Evolutionary conservation across 2,329 filamentous ascomycete species (phyloP).

Genomic region (Volutella citrinella): DNA sequence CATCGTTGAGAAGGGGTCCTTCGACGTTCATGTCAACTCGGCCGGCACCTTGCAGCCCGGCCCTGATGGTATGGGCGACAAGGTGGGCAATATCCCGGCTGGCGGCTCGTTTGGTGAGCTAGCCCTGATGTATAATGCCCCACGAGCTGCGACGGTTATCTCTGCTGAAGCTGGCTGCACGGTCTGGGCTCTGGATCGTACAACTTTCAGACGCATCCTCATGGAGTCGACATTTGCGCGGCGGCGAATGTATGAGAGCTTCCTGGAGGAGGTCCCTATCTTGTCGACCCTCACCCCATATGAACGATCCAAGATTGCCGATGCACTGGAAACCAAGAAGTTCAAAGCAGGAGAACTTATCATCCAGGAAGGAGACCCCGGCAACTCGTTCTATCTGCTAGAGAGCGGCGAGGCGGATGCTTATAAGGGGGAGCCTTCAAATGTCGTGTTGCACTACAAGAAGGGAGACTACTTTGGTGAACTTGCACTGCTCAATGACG

Average conservation of each 20-base stretch:
- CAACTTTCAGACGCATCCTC: conserved; percentile 95
- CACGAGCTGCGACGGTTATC: conserved; percentile 89
- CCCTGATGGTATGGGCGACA: conserved; percentile 74
- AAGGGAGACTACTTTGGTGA: conserved; percentile 98
- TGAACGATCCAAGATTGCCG: conserved; percentile 95
- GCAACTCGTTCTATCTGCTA: conserved; percentile 87
- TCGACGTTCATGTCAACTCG: conserved; percentile 86
- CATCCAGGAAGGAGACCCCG: conserved; percentile 87
- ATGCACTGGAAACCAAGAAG: conserved; percentile 89
- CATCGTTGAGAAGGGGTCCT: conserved; percentile 85
- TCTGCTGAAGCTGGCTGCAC: conserved; percentile 76
- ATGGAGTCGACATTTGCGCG: conserved; percentile 98
- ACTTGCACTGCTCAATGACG: conserved; percentile 87
- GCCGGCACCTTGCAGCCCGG: conserved; percentile 76
- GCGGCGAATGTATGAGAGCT: conserved; percentile 94
- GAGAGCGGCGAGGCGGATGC: conserved; percentile 86
- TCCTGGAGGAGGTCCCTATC: conserved; percentile 89
- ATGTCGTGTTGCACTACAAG: conserved; percentile 74
- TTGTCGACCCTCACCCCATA: conserved; percentile 82
- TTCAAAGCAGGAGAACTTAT: conserved; percentile 77
- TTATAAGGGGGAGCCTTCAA: conserved; percentile 69
- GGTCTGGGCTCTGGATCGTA: conserved; percentile 90
- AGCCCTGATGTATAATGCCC: conserved; percentile 97
- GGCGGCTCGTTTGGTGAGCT: conserved; percentile 96
- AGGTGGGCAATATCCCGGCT: conserved; percentile 77